Evolutionary conservation across 805 yeast genomes (phyloP), one percentile per base, ranked within the genome.

Genomic region (Kluyveromyces dobzhanskii): DNA sequence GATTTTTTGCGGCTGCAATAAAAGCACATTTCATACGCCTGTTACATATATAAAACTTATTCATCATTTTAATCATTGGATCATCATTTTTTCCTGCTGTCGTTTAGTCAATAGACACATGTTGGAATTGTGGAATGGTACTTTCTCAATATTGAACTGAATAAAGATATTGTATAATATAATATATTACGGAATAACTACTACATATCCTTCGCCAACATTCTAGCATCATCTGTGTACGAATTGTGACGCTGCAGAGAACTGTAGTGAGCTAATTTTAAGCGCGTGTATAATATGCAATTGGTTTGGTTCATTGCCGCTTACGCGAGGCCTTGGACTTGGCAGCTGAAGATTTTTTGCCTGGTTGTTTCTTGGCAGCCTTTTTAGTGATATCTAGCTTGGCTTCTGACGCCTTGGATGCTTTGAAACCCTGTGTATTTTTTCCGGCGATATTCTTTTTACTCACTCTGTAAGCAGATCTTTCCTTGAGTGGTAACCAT

Each of bases 401-500:
- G 36, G 53, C 60, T 41, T 56, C 63, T 11, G 54, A 50, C 33
- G 51, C 55, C 30, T 56, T 65, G 38, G 61, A 63, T 11, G 72
- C 71, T 24, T 61, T 47, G 29, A 80, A 80, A 51, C 85, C 86
- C 56, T 78, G 85, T 0, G 82, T 75, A 35, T 70, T 75, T 45
- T 69, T 71, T 6, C 30, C 30, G 4, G 66, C 64, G 39, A 56
- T 45, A 42, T 61, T 61, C 48, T 69, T 72, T 57, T 76, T 80
- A 55, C 84, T 81, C 11, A 94, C 85, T 59, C 77, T 85, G 64
- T 82, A 87, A 50, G 79, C 76, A 5, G 87, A 73, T 59, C 97
- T 76, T 56, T 88, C 94, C 56, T 78, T 82, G 70, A 83, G 51
- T 17, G 96, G 94, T 37, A 90, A 61, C 97, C 97, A 88, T 64